These are phyloP conservation scores for Entonaema liquescens DNA, from an alignment of 495 filamentous ascomycete species.

Conservation along the genomic window DNA sequence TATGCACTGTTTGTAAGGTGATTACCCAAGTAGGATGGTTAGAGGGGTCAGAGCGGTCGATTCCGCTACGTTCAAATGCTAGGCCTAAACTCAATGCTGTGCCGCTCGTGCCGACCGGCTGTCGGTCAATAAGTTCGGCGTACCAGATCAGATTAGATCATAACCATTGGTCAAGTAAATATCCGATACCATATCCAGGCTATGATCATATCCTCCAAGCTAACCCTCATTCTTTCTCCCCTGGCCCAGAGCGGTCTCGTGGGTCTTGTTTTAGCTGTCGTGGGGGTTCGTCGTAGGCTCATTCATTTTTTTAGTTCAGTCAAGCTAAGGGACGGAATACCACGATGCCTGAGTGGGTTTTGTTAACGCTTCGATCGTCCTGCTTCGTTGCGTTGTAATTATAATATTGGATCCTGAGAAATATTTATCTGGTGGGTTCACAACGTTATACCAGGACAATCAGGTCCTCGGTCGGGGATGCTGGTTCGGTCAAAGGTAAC, in stretches of 20 bases:
- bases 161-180: conserved; percentile 19
- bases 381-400: conserved; percentile 7
- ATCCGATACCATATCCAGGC: conserved; percentile 1
- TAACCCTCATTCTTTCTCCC: conserved; percentile 5
- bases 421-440: conserved; percentile 15
- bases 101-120: conserved; percentile 23
- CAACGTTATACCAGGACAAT: conserved; percentile 2
- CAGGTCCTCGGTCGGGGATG: conserved; percentile 22
- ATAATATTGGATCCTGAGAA: conserved; percentile 5
- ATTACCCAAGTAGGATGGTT: conserved; percentile 8
- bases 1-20: conserved; percentile 25
- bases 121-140: conserved; percentile 29
- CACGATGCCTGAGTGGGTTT: conserved; percentile 12
- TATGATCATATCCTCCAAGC: background rate
- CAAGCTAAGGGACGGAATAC: background rate
- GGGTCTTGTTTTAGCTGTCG: conserved; percentile 22
- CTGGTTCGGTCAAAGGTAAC: conserved; percentile 28
- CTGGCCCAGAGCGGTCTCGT: conserved; percentile 27
- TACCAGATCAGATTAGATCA: conserved; percentile 40
- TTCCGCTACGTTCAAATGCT: conserved; percentile 15
- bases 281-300: conserved; percentile 32
- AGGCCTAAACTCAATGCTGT: background rate
- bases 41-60: conserved; percentile 17
- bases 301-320: background rate
- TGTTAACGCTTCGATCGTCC: conserved; percentile 1